Evolutionary conservation across 2,329 filamentous ascomycete species (phyloP), one percentile per base, ranked within the genome.

Genomic region (Diaporthe velutina): DNA sequence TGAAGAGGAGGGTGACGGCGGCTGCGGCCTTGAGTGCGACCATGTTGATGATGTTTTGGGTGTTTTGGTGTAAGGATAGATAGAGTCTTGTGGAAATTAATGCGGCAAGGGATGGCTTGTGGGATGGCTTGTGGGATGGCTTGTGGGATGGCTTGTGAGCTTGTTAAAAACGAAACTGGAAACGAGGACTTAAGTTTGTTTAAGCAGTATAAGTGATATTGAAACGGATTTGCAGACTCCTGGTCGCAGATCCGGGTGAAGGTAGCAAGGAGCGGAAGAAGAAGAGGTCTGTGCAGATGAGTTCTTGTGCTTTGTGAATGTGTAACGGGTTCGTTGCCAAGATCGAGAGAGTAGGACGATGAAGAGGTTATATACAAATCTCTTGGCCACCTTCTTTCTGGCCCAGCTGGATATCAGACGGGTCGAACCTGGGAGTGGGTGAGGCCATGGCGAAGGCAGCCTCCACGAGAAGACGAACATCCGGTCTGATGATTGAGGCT

Each of bases 201-300:
- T 28, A 35, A 74, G 35, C 42, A 8, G 42, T 33, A n/a, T 19
- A 60, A 57, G 28, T 7, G 5, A 19, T 70, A 55, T 58, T 70
- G 67, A 74, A 71, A 74, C 73, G 33, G 67, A 74, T 71, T 71
- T 8, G 66, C 73, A 61, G 73, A 74, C 73, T 71, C 73, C 73
- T 74, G 66, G 73, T 71, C 73, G 73, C 73, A 71, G 67, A 74
- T 74, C 73, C 45, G 73, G 73, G 55, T 52, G 45, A 57, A 70
- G 61, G 48, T 33, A 60, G 30, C n/a, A 71, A 28, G 52, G 48
- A 60, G 45, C 42, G 57, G 30, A 40, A 48, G 45, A 70, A 48
- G 8, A n/a, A 60, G 42, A 73, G 52, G 61, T 68, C 64, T 68
- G 64, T 68, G 64, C 64, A 54, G 35, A 12, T 68, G 30, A 68